A percentile compares a stretch with the other conserved stretches of the same genome.
These are phyloP conservation scores for Thielaviopsis populi DNA, from an alignment of 2,329 filamentous ascomycete genomes.

Conservation along the genomic window DNA sequence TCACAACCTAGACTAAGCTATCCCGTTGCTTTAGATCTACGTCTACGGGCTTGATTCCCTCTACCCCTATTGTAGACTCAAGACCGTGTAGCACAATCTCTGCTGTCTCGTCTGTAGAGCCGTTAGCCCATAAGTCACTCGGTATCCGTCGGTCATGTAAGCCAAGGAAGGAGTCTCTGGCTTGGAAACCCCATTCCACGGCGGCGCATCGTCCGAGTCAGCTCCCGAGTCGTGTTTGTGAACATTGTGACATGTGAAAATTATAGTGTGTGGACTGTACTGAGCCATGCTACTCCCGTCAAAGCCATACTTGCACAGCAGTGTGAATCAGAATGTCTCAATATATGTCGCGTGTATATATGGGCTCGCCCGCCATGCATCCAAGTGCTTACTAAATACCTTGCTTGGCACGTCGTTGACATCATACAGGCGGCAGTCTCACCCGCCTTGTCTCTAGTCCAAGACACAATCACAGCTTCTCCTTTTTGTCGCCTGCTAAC, in stretches of 20 bases:
- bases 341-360: neutral
- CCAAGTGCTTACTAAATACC: neutral
- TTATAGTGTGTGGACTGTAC: neutral
- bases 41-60: neutral
- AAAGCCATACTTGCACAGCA: neutral
- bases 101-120: neutral
- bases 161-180: too few relatives aligned
- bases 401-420: neutral
- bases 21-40: neutral
- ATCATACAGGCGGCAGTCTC: neutral
- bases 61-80: neutral
- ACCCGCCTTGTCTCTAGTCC: neutral
- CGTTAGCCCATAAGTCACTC: neutral
- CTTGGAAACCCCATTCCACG: too few relatives aligned
- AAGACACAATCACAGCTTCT: conserved; percentile 1
- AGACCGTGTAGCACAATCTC: neutral
- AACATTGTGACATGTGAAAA: too few relatives aligned
- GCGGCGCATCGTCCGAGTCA: too few relatives aligned
- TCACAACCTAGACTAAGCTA: neutral
- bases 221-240: too few relatives aligned
- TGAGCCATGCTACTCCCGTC: neutral
- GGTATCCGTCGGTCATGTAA: too few relatives aligned
- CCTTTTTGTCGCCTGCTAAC: conserved; percentile 22
- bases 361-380: neutral
- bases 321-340: neutral